Percentiles rank a stretch among this genome's conserved stretches.
Evolutionary conservation across 805 yeast genomes (phyloP).

Genomic region (Hanseniaspora occidentalis): DNA sequence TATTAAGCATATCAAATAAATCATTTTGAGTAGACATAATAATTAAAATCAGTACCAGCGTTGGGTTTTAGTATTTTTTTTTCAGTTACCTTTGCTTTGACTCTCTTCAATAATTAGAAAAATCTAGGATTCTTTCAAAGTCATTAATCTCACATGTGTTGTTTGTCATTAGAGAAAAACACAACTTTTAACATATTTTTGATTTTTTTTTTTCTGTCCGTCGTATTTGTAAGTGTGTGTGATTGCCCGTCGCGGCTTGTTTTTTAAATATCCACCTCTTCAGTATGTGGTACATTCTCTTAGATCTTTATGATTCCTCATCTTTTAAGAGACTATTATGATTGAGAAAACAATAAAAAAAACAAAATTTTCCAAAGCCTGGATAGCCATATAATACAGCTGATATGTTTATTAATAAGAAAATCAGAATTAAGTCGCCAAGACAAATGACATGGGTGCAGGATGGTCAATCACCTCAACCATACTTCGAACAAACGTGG

Average conservation of each 20-base stretch:
- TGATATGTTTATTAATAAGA: not conserved
- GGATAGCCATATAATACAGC: too few species aligned
- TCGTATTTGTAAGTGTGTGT: too few species aligned
- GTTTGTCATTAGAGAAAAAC: too few species aligned
- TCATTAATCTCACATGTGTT: not conserved
- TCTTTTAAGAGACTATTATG: too few species aligned
- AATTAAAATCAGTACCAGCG: not conserved
- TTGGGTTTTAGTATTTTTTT: not conserved
- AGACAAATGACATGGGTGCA: conserved; percentile 1
- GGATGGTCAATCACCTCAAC: not conserved
- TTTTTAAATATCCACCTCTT: too few species aligned
- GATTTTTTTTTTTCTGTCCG: too few species aligned
- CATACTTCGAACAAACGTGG: not conserved
- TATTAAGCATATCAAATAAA: conserved; percentile 65
- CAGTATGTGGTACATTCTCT: too few species aligned
- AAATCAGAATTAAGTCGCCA: not conserved
- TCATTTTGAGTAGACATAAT: conserved; percentile 36
- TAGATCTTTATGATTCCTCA: too few species aligned
- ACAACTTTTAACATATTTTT: too few species aligned
- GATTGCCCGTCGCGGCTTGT: too few species aligned
- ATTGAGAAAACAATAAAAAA: too few species aligned
- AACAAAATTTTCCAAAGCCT: too few species aligned
- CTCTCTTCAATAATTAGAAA: not conserved
- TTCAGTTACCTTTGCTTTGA: not conserved
- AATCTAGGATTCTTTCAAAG: not conserved